These are phyloP conservation scores for Trypanosoma congolense DNA, from an alignment of 208 protist genomes.

Conservation along the genomic window DNA sequence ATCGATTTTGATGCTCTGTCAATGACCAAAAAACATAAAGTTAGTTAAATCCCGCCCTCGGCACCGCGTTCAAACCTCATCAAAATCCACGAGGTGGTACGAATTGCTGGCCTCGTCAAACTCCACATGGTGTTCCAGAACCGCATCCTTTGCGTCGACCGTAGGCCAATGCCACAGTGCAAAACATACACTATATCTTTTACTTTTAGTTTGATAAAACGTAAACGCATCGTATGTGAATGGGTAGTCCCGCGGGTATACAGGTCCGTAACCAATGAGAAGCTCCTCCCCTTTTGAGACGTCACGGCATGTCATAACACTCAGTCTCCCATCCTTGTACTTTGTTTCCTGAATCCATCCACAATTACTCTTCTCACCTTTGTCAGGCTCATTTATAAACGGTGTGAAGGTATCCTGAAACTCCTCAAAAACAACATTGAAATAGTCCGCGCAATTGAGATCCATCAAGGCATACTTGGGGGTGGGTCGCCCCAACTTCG, in stretches of 20 bases:
- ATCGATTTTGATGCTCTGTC: too few relatives aligned
- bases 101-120: slow-evolving; percentile 30
- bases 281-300: slow-evolving; percentile 73
- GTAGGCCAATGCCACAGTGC: slow-evolving; percentile 73
- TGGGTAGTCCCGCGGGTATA: slow-evolving; percentile 71
- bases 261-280: slow-evolving; percentile 78
- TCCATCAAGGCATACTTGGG: slow-evolving; percentile 79
- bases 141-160: slow-evolving; percentile 42
- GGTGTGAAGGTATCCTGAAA: slow-evolving; percentile 69
- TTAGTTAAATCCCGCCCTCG: neutral
- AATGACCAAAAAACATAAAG: slow-evolving; percentile 2
- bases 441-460: slow-evolving; percentile 82
- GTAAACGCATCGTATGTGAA: slow-evolving; percentile 80
- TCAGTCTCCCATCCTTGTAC: slow-evolving; percentile 51
- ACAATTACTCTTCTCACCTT: slow-evolving; percentile 76
- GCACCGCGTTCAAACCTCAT: neutral
- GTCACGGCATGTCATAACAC: slow-evolving; percentile 68
- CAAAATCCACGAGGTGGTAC: slow-evolving; percentile 42
- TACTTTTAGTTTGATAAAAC: slow-evolving; percentile 46
- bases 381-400: slow-evolving; percentile 83
- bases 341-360: slow-evolving; percentile 83
- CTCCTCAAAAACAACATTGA: slow-evolving; percentile 81
- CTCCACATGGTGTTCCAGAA: slow-evolving; percentile 52
- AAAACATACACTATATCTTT: slow-evolving; percentile 37
- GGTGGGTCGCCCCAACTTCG: slow-evolving; percentile 53